These are phyloP conservation scores for Coprinopsis marcescibilis DNA, from an alignment of 768 basidiomycete genomes.

Conservation along the genomic window DNA sequence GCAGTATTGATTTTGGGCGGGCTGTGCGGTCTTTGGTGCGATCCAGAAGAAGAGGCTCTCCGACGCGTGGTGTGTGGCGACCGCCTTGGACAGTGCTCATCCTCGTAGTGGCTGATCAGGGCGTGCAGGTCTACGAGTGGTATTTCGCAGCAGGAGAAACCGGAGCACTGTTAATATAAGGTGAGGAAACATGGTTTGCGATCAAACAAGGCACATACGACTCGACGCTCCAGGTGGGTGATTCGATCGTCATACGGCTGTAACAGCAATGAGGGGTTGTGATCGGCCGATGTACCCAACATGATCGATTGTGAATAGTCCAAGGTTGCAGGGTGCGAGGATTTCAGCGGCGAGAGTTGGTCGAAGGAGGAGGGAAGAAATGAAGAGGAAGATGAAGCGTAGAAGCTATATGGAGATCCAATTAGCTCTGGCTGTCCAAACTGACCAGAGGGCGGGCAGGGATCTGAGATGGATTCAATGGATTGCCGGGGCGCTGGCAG, in stretches of 20 bases:
- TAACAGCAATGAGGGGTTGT: slow-evolving; percentile 10
- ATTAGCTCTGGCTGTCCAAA: slow-evolving; percentile 1
- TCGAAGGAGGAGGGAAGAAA: neutral
- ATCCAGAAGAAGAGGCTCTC: neutral
- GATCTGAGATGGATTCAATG: slow-evolving; percentile 1
- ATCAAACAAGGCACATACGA: slow-evolving; percentile 18
- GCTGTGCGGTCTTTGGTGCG: slow-evolving; percentile 1
- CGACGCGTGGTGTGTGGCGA: too few relatives aligned
- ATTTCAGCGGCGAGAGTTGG: neutral
- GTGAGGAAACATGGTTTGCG: slow-evolving; percentile 4
- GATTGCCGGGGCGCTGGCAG: slow-evolving; percentile 1
- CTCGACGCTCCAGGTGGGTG: slow-evolving; percentile 21
- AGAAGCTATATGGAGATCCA: slow-evolving; percentile 2
- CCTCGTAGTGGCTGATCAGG: slow-evolving; percentile 47
- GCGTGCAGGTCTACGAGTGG: slow-evolving; percentile 42
- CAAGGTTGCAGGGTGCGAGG: neutral
- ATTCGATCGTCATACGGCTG: slow-evolving; percentile 21
- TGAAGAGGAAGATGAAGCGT: neutral
- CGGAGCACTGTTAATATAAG: slow-evolving; percentile 19
- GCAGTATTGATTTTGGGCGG: slow-evolving; percentile 6
- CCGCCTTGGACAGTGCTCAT: too few relatives aligned
- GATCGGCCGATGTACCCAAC: slow-evolving; percentile 7
- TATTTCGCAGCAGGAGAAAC: slow-evolving; percentile 46
- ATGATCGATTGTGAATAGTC: neutral
- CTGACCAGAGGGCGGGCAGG: neutral